A percentile compares a stretch with the other conserved stretches of the same genome.
phyloP scores from a whole-genome alignment of 108 stramenopile genomes.

The Cyclotella baltica region DNA sequence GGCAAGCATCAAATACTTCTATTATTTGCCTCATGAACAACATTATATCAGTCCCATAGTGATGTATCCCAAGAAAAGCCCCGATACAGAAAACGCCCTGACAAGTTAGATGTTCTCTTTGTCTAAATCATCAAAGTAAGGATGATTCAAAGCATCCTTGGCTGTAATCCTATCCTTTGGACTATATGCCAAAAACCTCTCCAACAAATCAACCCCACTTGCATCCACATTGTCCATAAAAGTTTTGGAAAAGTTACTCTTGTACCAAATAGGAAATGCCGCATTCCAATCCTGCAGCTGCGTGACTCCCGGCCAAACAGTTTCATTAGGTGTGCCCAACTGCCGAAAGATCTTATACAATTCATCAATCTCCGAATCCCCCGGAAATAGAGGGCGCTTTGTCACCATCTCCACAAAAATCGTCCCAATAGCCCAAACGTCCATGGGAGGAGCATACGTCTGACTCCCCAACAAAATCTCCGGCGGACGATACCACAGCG shows the following conservation, averaged over 20 bases:
- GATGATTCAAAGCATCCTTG: constrained; percentile 93
- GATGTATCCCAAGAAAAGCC: too few species aligned
- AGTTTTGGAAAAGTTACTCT: constrained; percentile 64
- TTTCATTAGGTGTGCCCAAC: constrained; percentile 94
- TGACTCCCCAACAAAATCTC: constrained; percentile 94
- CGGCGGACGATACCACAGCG: constrained; percentile 98
- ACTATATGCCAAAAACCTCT: constrained; percentile 90
- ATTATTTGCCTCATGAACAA: too few species aligned
- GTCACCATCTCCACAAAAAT: constrained; percentile 99
- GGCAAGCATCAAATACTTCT: too few species aligned
- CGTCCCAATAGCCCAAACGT: constrained; percentile 96
- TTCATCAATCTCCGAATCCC: constrained; percentile 98
- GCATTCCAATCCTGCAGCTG: constrained; percentile 89
- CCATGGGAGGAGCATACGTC: constrained; percentile 94
- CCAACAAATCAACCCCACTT: constrained; percentile 79
- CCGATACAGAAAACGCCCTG: too few species aligned
- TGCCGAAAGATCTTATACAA: constrained; percentile 97
- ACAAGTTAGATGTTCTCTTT: constrained; percentile 83
- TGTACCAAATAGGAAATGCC: constrained; percentile 89
- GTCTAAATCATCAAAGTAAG: constrained; percentile 97
- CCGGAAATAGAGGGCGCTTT: constrained; percentile 96
- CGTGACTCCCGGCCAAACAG: constrained; percentile 91
- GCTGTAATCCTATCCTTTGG: constrained; percentile 97
- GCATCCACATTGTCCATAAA: constrained; percentile 77
- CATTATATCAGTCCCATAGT: too few species aligned